Evolutionary conservation across 257 asterid species (phyloP), one percentile per base, ranked within the genome.

Genomic region (Solanum appendiculatum): DNA sequence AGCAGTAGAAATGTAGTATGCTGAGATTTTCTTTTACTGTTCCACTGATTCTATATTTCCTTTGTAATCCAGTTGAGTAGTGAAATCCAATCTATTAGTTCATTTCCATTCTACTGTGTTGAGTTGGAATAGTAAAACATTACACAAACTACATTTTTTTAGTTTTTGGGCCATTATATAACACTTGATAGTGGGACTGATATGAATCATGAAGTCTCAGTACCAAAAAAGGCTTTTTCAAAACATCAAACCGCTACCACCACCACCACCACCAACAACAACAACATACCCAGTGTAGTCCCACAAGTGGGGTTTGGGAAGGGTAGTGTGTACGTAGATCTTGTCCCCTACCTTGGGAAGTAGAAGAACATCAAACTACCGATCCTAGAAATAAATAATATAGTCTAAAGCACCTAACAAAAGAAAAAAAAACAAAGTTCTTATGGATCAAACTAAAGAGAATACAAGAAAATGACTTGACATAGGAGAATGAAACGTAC

Each of bases 401-500:
- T 44, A 25, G 15, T 25, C 63, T 78, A 78, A 48, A 46, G 44
- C 66, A 80, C 27, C 42, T 10, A 29, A 18, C 40, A 29, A 48
- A 18, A 80, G 29, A 9, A 46, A 11, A 25, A 77, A 9, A 29
- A 23, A 20, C 20, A 25, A 20, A 34, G 29, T 42, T 20, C 37
- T 39, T 16, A 29, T 8, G 25, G 68, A 68, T 56, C 6, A 40
- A 31, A 48, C 63, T 60, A 85, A 89, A 60, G 44, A 48, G 72
- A 23, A 81, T 75, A 60, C 48, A 54, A 74, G 74, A 54, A 86
- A 80, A 81, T 18, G 3, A 31, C 85, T 46, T 51, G 9, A 27
- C 29, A 48, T 31, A 48, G 20, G 44, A 80, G 42, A 48, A 73
- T 29, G 44, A 82, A 46, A 64, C 42, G 72, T 96, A 97, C 99